Conservation (phyloP, 1,284 basidiomycete species). For the Malassezia vespertilionis region DNA sequence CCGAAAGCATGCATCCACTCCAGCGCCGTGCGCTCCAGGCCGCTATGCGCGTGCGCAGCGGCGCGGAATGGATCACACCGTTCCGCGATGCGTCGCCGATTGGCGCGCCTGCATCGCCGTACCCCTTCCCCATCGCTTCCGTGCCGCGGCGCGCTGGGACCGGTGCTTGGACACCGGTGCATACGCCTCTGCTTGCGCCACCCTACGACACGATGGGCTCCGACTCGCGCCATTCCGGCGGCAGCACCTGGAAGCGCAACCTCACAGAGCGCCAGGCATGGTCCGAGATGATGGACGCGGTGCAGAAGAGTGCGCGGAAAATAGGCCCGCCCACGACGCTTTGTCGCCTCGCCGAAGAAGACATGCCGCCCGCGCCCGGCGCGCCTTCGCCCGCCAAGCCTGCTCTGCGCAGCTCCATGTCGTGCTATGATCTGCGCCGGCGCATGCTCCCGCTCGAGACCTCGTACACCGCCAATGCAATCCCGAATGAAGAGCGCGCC, state of each 20-base stretch:
- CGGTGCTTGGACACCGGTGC: background rate
- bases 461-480: background rate
- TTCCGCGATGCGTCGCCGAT: background rate
- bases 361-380: background rate
- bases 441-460: constrained; percentile 2
- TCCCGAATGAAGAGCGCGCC: background rate
- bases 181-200: constrained; percentile 1
- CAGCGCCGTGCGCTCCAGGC: constrained; percentile 21
- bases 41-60: constrained; percentile 3
- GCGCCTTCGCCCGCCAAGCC: background rate
- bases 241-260: constrained; percentile 41
- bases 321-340: background rate
- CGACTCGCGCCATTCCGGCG: constrained; percentile 42
- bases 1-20: constrained; percentile 1
- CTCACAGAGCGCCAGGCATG: constrained; percentile 42
- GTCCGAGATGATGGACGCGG: constrained; percentile 41
- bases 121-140: constrained; percentile 31
- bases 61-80: background rate
- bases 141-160: background rate
- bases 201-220: constrained; percentile 26
- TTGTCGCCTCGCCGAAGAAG: constrained; percentile 3
- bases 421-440: constrained; percentile 6
- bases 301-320: constrained; percentile 40
- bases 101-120: constrained; percentile 26
- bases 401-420: constrained; percentile 1